Evolutionary conservation across 176 grass and related monocot genomes (phyloP), one percentile per base, ranked within the genome.

Genomic region (Musa troglodytarum): DNA sequence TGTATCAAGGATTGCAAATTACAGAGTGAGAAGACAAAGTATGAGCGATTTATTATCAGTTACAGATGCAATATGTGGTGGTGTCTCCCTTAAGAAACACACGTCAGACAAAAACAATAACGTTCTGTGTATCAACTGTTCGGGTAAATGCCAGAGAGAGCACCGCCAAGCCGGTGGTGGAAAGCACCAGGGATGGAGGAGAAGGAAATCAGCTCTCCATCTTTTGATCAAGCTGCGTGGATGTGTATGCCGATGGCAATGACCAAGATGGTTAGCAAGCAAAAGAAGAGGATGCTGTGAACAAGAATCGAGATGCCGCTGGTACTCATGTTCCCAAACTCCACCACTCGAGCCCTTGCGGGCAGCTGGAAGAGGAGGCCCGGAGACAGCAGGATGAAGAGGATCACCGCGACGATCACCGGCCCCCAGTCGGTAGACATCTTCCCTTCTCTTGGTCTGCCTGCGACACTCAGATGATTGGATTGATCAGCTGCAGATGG

Each of bases 281-380:
- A 70, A 10, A 70, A 70, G 68, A 70, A 70, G 68, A 70, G 68
- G 68, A 70, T 70, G 29, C 68, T 70, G 43, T 70, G 68, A 49
- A 70, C 68, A 2, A 70, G 34, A 50, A 70, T 70, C 9, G 68
- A 50, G 68, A 70, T 70, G 68, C 68, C 68, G 68, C 68, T 70
- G 34, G 68, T 70, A 49, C 15, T n/a, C 68, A 70, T 70, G 68
- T 70, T 70, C 17, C 68, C 68, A n/a, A 70, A 70, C 43, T 70
- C 68, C 68, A 70, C 19, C 34, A 70, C 68, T n/a, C 68, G 68
- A 3, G 68, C 7, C 43, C 68, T 19, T 49, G 68, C 68, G 8
- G 68, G 68, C 68, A 70, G 68, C 68, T 70, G 68, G 19, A 70
- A 70, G 1, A 70, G 68, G 49, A 70, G 68, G 13, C 68, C 68